A percentile compares a stretch with the other conserved stretches of the same genome.
Conservation (phyloP, 1,284 basidiomycete genomes). For the Melampsora occidentalis region DNA sequence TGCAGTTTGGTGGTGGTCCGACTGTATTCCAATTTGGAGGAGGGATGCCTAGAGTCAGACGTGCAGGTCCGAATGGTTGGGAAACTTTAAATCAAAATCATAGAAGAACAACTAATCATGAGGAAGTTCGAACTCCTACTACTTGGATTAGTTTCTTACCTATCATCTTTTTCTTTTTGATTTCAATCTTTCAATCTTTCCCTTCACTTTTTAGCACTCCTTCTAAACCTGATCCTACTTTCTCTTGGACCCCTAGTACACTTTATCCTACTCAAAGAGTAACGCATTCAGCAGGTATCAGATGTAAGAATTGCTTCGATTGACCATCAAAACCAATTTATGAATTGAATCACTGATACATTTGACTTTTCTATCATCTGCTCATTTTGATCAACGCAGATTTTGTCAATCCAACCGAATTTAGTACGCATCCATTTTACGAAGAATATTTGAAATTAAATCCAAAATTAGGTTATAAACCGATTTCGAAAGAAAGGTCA, state of each 20-base stretch:
- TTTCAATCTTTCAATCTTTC: conserved; percentile 79
- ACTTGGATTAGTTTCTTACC: conserved; percentile 76
- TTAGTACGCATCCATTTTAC: conserved; percentile 67
- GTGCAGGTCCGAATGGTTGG: background rate
- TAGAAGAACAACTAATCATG: conserved; percentile 1
- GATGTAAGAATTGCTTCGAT: conserved; percentile 25
- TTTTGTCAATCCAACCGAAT: conserved; percentile 78
- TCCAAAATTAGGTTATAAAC: conserved; percentile 45
- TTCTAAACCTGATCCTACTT: conserved; percentile 73
- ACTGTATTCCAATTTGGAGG: conserved; percentile 59
- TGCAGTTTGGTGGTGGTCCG: conserved; percentile 55
- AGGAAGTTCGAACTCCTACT: conserved; percentile 19
- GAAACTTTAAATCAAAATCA: background rate
- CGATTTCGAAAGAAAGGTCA: conserved; percentile 20
- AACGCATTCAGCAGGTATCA: conserved; percentile 12
- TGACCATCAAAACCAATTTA: conserved; percentile 52
- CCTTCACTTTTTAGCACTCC: conserved; percentile 70
- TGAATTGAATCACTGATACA: conserved; percentile 66
- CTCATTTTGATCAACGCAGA: conserved; percentile 62
- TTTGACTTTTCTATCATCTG: conserved; percentile 66
- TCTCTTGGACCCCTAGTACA: conserved; percentile 63
- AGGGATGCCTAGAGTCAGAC: conserved; percentile 59
- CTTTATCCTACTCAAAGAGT: conserved; percentile 50
- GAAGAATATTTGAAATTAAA: conserved; percentile 46
- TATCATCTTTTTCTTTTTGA: conserved; percentile 73